A percentile compares a stretch with the other conserved stretches of the same genome.
Conservation (phyloP, 176 grass and related monocot species). For the Tillandsia leiboldiana region DNA sequence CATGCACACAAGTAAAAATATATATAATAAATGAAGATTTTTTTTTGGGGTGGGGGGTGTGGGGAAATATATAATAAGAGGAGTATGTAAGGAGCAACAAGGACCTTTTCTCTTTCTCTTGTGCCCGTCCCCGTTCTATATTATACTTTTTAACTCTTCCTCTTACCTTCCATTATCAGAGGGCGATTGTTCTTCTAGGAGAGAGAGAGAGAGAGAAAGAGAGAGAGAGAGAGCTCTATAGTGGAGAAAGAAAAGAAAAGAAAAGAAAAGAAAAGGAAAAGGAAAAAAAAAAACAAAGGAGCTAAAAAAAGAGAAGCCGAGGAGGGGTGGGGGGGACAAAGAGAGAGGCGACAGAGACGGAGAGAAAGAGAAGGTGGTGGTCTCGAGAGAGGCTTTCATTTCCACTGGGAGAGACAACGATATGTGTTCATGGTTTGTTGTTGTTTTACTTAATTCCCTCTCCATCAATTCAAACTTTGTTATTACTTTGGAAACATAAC, state of each 20-base stretch:
- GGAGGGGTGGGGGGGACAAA: slow-evolving; percentile 31
- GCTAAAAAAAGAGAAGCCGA: slow-evolving; percentile 40
- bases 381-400: slow-evolving; percentile 39
- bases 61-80: slow-evolving; percentile 1
- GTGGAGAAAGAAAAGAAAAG: background rate
- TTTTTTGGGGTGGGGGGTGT: no score
- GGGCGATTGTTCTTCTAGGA: slow-evolving; percentile 76
- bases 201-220: slow-evolving; percentile 16
- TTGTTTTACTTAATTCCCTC: no score
- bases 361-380: slow-evolving; percentile 31
- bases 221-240: background rate
- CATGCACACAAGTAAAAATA: no score
- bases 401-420: slow-evolving; percentile 56
- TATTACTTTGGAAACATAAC: no score
- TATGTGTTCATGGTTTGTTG: slow-evolving; percentile 47
- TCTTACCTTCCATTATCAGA: slow-evolving; percentile 59
- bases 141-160: slow-evolving; percentile 19
- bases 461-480: no score
- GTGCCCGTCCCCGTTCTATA: slow-evolving; percentile 39
- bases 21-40: no score
- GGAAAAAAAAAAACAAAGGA: slow-evolving; percentile 33
- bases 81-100: slow-evolving; percentile 40
- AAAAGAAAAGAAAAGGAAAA: slow-evolving; percentile 11
- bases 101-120: slow-evolving; percentile 45
- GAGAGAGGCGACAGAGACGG: slow-evolving; percentile 48